Evolutionary conservation across 805 yeast genomes (phyloP).

Genomic region (Candida chilensis): DNA sequence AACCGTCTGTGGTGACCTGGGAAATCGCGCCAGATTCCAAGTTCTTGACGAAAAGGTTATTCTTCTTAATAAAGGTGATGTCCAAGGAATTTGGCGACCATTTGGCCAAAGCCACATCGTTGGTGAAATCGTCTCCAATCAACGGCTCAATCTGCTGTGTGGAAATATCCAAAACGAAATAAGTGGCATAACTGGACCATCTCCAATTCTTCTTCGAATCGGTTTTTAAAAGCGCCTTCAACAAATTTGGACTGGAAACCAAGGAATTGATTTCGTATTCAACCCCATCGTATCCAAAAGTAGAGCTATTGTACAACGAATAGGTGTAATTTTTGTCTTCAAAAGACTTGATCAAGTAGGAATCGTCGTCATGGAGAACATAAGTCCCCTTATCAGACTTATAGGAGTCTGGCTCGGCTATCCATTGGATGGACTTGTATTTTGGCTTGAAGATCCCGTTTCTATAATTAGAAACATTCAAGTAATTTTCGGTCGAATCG

Average conservation of each 20-base stretch:
- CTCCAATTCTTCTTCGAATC: constrained; percentile 54
- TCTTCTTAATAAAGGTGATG: constrained; percentile 59
- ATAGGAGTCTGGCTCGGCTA: constrained; percentile 38
- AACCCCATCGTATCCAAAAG: constrained; percentile 26
- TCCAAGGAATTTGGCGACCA: constrained; percentile 71
- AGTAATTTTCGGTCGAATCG: too few species aligned
- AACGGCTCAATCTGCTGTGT: constrained; percentile 12
- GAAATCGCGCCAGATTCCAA: constrained; percentile 13
- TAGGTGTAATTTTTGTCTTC: constrained; percentile 33
- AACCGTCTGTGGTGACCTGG: constrained; percentile 66
- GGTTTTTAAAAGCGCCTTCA: constrained; percentile 49
- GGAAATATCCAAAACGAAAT: constrained; percentile 28
- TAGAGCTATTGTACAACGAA: constrained; percentile 39
- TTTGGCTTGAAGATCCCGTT: constrained; percentile 48
- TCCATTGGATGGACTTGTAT: constrained; percentile 61
- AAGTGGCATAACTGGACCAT: constrained; percentile 35
- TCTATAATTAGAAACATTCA: too few species aligned
- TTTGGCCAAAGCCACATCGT: constrained; percentile 33
- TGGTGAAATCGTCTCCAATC: constrained; percentile 13
- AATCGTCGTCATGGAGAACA: constrained; percentile 34
- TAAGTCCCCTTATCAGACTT: constrained; percentile 59
- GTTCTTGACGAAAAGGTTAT: constrained; percentile 57
- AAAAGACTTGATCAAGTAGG: constrained; percentile 48
- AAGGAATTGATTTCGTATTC: constrained; percentile 41
- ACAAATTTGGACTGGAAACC: constrained; percentile 60